A percentile compares a stretch with the other conserved stretches of the same genome.
phyloP scores from a whole-genome alignment of 1,284 basidiomycete species.

The Rhodotorula sp. region DNA sequence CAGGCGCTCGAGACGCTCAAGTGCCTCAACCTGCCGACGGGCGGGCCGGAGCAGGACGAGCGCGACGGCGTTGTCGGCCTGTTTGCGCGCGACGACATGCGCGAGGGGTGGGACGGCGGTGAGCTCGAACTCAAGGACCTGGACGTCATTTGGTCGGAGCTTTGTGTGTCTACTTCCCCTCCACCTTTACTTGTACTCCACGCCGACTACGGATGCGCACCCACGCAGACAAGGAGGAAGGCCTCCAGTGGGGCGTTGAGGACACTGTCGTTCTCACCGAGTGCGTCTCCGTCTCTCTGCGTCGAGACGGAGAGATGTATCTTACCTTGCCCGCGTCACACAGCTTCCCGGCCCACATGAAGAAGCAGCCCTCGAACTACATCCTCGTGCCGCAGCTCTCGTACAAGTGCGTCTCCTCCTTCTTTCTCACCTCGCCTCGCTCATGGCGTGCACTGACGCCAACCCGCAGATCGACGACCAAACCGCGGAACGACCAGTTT shows the following conservation, averaged over 20 bases:
- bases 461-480: constrained; percentile 5
- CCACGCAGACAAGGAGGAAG: constrained; percentile 25
- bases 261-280: constrained; percentile 30
- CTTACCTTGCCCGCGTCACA: too few relatives aligned
- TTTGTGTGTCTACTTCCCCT: not conserved
- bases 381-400: constrained; percentile 10
- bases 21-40: constrained; percentile 32
- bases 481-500: constrained; percentile 20
- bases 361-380: constrained; percentile 22
- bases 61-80: constrained; percentile 29
- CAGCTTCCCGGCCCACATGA: constrained; percentile 1
- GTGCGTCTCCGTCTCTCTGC: not conserved
- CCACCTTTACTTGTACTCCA: too few relatives aligned
- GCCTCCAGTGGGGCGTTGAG: constrained; percentile 17
- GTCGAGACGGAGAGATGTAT: too few relatives aligned
- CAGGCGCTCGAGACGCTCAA: constrained; percentile 20
- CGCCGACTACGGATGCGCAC: fast-evolving
- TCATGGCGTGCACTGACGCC: not conserved
- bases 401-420: not conserved
- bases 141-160: constrained; percentile 21
- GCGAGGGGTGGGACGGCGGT: constrained; percentile 5
- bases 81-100: constrained; percentile 30
- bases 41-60: constrained; percentile 37
- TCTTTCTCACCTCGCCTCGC: too few relatives aligned
- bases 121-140: constrained; percentile 32